Conservation (phyloP, 2,329 filamentous ascomycete genomes). For the Beauveria sp. region DNA sequence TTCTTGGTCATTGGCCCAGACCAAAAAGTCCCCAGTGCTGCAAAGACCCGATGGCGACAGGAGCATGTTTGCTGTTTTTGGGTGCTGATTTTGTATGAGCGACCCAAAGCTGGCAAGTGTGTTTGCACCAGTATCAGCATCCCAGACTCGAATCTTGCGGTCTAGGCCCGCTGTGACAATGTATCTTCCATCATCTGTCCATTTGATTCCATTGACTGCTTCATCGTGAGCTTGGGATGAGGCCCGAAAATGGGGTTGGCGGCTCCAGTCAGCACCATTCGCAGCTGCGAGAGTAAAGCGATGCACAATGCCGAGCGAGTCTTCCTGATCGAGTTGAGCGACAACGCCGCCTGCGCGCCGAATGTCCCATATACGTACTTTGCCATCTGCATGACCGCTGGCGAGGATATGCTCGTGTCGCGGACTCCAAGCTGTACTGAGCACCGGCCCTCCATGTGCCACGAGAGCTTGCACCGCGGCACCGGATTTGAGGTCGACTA, state of each 20-base stretch:
- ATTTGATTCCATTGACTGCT: conserved; percentile 75
- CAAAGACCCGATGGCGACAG: conserved; percentile 54
- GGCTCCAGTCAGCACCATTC: conserved; percentile 22
- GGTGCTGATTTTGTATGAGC: conserved; percentile 63
- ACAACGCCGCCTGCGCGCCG: conserved; percentile 69
- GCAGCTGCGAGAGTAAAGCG: conserved; percentile 26
- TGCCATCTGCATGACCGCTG: conserved; percentile 78
- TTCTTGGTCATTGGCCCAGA: conserved; percentile 76
- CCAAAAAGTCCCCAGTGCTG: conserved; percentile 55
- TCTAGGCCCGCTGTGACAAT: conserved; percentile 80
- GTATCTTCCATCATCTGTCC: conserved; percentile 72
- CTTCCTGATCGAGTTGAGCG: conserved; percentile 75
- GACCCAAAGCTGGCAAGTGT: conserved; percentile 85
- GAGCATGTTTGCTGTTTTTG: conserved; percentile 54
- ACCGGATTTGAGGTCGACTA: conserved; percentile 80
- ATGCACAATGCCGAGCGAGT: conserved; percentile 60
- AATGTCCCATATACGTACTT: conserved; percentile 80
- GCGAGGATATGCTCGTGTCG: conserved; percentile 70
- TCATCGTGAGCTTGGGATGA: conserved; percentile 65
- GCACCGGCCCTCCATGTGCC: conserved; percentile 59
- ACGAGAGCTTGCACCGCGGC: conserved; percentile 62
- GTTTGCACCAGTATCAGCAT: conserved; percentile 72
- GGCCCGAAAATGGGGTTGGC: conserved; percentile 33
- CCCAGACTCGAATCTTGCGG: conserved; percentile 78
- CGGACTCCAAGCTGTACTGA: conserved; percentile 75